Evolutionary conservation across 176 grass and related monocot species (phyloP).

Genomic region (Metroxylon sagu): DNA sequence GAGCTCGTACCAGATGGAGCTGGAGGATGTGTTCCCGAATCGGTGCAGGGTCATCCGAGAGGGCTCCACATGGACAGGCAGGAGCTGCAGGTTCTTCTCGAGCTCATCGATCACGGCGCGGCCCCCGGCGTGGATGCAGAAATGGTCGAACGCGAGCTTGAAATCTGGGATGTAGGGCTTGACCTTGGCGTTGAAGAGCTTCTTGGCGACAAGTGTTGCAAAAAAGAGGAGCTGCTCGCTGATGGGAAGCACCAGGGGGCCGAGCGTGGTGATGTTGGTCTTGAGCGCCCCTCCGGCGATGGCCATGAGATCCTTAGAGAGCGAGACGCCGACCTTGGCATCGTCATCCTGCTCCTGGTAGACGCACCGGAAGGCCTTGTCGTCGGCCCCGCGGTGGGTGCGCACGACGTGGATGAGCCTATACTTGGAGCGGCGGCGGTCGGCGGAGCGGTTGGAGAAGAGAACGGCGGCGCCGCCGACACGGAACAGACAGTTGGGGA

Average conservation of each 20-base stretch:
- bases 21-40: constrained; percentile 47
- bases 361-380: constrained; percentile 37
- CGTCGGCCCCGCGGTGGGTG: constrained; percentile 31
- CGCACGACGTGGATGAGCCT: constrained; percentile 40
- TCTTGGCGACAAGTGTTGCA: constrained; percentile 17
- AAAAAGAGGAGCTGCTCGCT: constrained; percentile 50
- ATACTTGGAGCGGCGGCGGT: constrained; percentile 30
- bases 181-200: constrained; percentile 34
- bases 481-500: constrained; percentile 46
- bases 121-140: constrained; percentile 55
- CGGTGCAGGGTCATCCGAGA: constrained; percentile 50
- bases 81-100: constrained; percentile 44
- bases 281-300: constrained; percentile 41
- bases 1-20: constrained; percentile 50
- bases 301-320: constrained; percentile 55
- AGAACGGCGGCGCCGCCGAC: constrained; percentile 36
- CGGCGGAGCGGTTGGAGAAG: constrained; percentile 23
- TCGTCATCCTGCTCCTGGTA: constrained; percentile 47
- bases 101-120: constrained; percentile 52
- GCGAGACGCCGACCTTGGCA: constrained; percentile 23
- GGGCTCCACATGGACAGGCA: constrained; percentile 37
- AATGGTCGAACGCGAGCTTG: constrained; percentile 48
- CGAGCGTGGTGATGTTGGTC: constrained; percentile 47
- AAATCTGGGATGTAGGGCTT: constrained; percentile 49
- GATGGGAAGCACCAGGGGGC: constrained; percentile 41